Base-by-base conservation (phyloP, 169 alveolate genomes). In the Theileria sp. region DNA sequence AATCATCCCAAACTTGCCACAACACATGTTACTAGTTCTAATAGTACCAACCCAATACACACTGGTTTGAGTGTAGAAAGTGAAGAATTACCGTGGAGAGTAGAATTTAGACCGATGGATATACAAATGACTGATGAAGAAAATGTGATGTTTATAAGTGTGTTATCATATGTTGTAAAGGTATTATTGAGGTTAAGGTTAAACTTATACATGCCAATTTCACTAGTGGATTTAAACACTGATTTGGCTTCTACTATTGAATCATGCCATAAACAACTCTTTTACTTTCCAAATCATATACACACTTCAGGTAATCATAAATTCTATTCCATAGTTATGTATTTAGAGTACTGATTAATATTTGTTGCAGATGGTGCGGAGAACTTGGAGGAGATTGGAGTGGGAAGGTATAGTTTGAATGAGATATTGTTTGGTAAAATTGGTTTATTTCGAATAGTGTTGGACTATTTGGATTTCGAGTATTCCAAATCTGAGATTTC, bases 21-120 rank as follows among this genome's bases (percentile, higher is more conserved):
- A n/a, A n/a, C 12, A 44, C 54, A 44, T 15, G 8, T 3, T 44
- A 44, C 54, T 77, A n/a, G n/a, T n/a, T n/a, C n/a, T 36, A 36
- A 36, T 36, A 36, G 49, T 36, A 36, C 49, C 8, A 36, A 44
- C 54, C 12, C 54, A 44, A 15, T 44, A 44, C 54, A 77, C 75
- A 19, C 75, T 32, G 36, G 62, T 32, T 84, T 77, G 28, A 50
- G 71, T 21, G 75, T 83, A 19, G 51, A 50, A n/a, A n/a, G n/a
- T 56, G 64, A 92, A 26, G 95, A 96, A 3, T 67, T 75, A 7
- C 88, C 88, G 0, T 98, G 98, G 98, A 94, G 99, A 83, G 97
- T 97, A 0, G 99, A 97, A 86, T 94, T 98, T 69, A 87, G 99
- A 34, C 93, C 98, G 0, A 95, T 96, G 87, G 99, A 97, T 85